Percentiles rank a stretch among this genome's conserved stretches.
phyloP scores from a whole-genome alignment of 805 yeast species.

The Maudiozyma pseudohumilis region DNA sequence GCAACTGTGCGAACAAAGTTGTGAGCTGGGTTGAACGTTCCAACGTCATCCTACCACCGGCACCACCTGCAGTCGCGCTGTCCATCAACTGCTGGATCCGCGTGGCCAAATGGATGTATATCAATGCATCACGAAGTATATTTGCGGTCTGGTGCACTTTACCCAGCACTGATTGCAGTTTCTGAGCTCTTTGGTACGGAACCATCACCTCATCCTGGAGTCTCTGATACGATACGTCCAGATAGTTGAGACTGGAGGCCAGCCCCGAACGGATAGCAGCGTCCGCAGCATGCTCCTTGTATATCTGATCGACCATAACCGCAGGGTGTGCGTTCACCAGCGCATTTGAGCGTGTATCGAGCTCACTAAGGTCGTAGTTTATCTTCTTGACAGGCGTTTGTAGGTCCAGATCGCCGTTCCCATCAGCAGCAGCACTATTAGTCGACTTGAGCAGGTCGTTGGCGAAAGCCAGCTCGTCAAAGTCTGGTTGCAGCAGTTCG shows the following conservation, averaged over 20 bases:
- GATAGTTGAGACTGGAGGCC: conserved; percentile 19
- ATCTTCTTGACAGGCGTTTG: conserved; percentile 25
- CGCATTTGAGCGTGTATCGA: conserved; percentile 16
- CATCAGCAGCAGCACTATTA: conserved; percentile 12
- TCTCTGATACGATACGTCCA: conserved; percentile 25
- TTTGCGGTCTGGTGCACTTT: conserved; percentile 28
- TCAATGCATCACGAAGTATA: conserved; percentile 22
- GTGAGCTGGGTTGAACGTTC: conserved; percentile 16
- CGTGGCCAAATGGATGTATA: conserved; percentile 20
- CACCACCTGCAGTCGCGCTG: too few relatives aligned
- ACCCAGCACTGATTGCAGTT: conserved; percentile 22
- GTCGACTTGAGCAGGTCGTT: conserved; percentile 19
- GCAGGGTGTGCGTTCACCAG: conserved; percentile 18
- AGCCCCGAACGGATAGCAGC: conserved; percentile 11
- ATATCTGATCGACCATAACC: conserved; percentile 17
- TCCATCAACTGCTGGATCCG: conserved; percentile 12
- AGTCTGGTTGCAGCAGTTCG: conserved; percentile 14
- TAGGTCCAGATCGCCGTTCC: conserved; percentile 17
- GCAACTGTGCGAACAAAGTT: conserved; percentile 21
- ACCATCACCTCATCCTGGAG: conserved; percentile 21
- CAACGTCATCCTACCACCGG: conserved; percentile 4
- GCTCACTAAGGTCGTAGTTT: conserved; percentile 21
- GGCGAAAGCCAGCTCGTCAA: conserved; percentile 15
- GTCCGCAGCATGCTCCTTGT: conserved; percentile 12
- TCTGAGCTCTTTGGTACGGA: conserved; percentile 24